Evolutionary conservation across 2,329 filamentous ascomycete species (phyloP), one percentile per base, ranked within the genome.

Genomic region (Cladosporium oxysporum): DNA sequence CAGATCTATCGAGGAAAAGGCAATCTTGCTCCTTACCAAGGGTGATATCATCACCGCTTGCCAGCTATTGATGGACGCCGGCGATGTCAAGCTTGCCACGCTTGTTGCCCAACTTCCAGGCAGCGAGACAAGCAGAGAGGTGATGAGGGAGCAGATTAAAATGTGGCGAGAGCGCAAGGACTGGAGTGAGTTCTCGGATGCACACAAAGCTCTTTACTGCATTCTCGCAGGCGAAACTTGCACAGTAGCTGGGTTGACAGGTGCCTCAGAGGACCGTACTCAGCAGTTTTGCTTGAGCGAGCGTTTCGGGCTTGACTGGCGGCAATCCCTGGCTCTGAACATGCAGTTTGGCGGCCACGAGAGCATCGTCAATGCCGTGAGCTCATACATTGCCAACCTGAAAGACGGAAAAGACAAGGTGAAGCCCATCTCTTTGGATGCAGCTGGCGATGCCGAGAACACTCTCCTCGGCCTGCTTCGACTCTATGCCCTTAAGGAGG

Each of bases 241-340:
- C 69, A 86, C 89, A 31, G 93, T 91, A 66, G 87, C 93, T 70
- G 95, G 94, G 12, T 89, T 90, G 74, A 90, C 88, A 69, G 88
- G 86, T 7, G 87, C 91, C 1, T 80, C 90, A 10, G 95, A 98
- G 77, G 92, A 98, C 78, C 89, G 91, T 53, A 85, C 90, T 47
- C 85, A 89, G 16, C 90, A 90, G 0, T 97, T 99, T 75, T 85
- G 88, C 63, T 91, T 99, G 69, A 91, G 92, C 0, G 86, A 91
- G 72, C 89, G 89, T 57, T 99, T 97, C 76, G 88, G 88, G 5
- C 83, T 99, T 41, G 91, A 96, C 76, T 99, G 95, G 95, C 89
- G 92, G 76, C 93, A 96, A 75, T 90, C 93, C 0, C 97, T 99
- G 77, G 94, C 92, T 12, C 84, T 99, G 59, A 88, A 93, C 52